Evolutionary conservation across 1,284 basidiomycete genomes (phyloP).

Genomic region (Tetrapyrgos nigripes): DNA sequence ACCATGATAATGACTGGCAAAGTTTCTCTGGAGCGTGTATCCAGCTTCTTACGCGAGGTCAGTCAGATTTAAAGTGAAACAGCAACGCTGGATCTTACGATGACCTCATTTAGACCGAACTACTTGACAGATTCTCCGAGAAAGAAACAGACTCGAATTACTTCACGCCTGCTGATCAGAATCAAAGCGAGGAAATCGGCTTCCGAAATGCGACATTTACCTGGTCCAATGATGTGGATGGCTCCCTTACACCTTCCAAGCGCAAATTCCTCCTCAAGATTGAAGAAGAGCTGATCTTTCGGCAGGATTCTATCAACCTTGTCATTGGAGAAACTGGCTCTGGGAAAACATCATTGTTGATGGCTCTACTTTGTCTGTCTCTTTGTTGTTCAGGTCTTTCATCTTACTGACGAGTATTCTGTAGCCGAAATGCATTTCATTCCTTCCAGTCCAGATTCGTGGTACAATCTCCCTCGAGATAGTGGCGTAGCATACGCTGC

Average conservation of each 20-base stretch:
- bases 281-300: constrained; percentile 62
- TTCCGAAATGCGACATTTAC: constrained; percentile 49
- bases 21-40: constrained; percentile 56
- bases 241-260: constrained; percentile 35
- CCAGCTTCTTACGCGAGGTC: constrained; percentile 50
- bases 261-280: constrained; percentile 55
- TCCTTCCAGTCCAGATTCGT: constrained; percentile 61
- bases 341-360: constrained; percentile 55
- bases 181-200: constrained; percentile 36
- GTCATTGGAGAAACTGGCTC: constrained; percentile 66
- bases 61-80: background rate
- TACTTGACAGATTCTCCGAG: constrained; percentile 53
- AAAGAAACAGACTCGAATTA: constrained; percentile 33
- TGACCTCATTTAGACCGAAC: constrained; percentile 47
- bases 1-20: constrained; percentile 38
- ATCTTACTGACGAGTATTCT: background rate
- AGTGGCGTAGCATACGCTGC: constrained; percentile 78
- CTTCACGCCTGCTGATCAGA: constrained; percentile 30
- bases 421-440: constrained; percentile 69
- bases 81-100: constrained; percentile 4
- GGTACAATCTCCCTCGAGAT: constrained; percentile 68
- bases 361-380: constrained; percentile 57
- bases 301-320: constrained; percentile 63
- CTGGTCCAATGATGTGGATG: constrained; percentile 46
- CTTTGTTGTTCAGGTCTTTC: background rate